These are phyloP conservation scores for Cystoisospora suis DNA, from an alignment of 169 alveolate genomes.

Conservation along the genomic window DNA sequence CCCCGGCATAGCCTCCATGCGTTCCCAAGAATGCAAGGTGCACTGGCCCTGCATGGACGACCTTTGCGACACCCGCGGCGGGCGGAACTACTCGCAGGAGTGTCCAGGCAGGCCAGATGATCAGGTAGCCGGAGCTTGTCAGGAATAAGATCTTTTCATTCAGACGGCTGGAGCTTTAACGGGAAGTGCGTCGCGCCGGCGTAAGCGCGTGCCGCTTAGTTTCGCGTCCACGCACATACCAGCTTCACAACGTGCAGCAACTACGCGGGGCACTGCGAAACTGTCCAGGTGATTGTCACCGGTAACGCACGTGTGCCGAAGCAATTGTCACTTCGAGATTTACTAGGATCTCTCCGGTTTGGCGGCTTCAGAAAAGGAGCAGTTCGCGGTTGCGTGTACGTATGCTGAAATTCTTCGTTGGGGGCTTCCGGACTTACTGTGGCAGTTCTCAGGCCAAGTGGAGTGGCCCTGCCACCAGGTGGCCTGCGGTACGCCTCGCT, in stretches of 20 bases:
- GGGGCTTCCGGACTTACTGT: neutral
- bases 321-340: neutral
- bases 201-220: neutral
- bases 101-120: constrained; percentile 9
- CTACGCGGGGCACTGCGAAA: constrained; percentile 51
- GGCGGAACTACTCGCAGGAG: constrained; percentile 35
- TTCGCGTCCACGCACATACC: neutral
- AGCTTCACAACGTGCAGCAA: neutral
- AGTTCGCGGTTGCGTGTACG: constrained; percentile 34
- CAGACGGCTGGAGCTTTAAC: constrained; percentile 41
- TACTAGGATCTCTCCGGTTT: constrained; percentile 51
- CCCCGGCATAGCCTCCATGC: neutral
- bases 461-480: constrained; percentile 55
- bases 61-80: constrained; percentile 25
- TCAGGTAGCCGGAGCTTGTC: neutral
- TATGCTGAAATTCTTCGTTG: neutral
- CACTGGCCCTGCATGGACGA: constrained; percentile 46
- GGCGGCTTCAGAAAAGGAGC: constrained; percentile 32
- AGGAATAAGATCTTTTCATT: neutral
- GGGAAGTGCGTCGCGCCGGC: constrained; percentile 56
- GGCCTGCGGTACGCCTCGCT: constrained; percentile 46
- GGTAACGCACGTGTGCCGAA: neutral
- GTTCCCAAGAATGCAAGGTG: constrained; percentile 44
- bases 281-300: neutral
- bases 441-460: constrained; percentile 26